phyloP scores from a whole-genome alignment of 805 yeast species.

The Sungouiella blattae region DNA sequence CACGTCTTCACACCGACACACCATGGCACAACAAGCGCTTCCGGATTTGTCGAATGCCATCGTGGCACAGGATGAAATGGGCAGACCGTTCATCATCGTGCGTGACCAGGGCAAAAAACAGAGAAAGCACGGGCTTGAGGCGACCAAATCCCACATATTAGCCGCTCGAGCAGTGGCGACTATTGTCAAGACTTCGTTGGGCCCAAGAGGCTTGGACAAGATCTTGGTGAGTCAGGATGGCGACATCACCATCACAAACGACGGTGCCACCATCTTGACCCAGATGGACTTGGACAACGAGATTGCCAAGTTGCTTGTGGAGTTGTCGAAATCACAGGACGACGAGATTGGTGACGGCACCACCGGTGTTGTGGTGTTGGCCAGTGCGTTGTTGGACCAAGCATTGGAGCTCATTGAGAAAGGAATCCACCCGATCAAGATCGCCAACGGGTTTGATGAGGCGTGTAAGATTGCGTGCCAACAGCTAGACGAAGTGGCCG shows the following conservation, averaged over 20 bases:
- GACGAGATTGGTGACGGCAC: conserved; percentile 99
- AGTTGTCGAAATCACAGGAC: conserved; percentile 90
- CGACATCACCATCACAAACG: conserved; percentile 96
- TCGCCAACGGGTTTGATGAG: conserved; percentile 96
- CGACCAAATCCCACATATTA: conserved; percentile 74
- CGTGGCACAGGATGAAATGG: conserved; percentile 98
- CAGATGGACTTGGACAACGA: conserved; percentile 96
- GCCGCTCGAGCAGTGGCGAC: conserved; percentile 96
- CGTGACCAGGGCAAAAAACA: conserved; percentile 80
- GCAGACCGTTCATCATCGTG: conserved; percentile 96
- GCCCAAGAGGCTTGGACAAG: conserved; percentile 98
- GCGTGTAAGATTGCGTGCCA: conserved; percentile 89
- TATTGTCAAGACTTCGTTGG: conserved; percentile 86
- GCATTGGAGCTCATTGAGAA: conserved; percentile 91
- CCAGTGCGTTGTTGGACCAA: conserved; percentile 91
- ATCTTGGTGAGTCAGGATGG: conserved; percentile 95
- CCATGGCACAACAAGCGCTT: conserved; percentile 34
- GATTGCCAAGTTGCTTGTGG: conserved; percentile 92
- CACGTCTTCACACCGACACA: conserved; percentile 4
- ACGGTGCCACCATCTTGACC: conserved; percentile 94
- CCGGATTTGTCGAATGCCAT: conserved; percentile 98
- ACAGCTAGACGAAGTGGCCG: conserved; percentile 73
- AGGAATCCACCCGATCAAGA: conserved; percentile 95
- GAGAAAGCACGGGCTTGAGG: conserved; percentile 49
- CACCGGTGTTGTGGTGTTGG: conserved; percentile 96